phyloP scores from a whole-genome alignment of 2,329 filamentous ascomycete species.

The Penicillium sp. region DNA sequence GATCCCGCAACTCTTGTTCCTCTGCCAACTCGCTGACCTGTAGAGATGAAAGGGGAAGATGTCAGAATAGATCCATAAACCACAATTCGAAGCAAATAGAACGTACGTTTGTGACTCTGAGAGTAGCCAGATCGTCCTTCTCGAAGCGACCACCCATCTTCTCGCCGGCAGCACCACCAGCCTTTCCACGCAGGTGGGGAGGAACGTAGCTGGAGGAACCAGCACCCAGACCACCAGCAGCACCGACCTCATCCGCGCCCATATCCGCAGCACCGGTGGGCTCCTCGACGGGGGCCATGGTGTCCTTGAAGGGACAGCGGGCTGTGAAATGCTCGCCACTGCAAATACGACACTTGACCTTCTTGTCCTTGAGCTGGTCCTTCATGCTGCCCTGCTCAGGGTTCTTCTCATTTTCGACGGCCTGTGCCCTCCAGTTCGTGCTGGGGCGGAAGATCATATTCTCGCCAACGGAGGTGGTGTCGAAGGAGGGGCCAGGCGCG shows the following conservation, averaged over 20 bases:
- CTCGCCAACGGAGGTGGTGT: constrained; percentile 92
- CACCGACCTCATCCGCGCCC: constrained; percentile 49
- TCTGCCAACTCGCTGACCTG: constrained; percentile 96
- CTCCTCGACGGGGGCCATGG: constrained; percentile 75
- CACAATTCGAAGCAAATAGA: constrained; percentile 5
- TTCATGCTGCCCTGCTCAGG: constrained; percentile 64
- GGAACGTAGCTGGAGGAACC: constrained; percentile 89
- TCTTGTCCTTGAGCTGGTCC: constrained; percentile 87
- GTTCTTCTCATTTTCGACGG: constrained; percentile 66
- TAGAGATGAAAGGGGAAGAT: constrained; percentile 16
- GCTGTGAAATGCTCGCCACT: constrained; percentile 99
- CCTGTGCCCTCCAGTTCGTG: constrained; percentile 90
- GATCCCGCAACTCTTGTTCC: constrained; percentile 90
- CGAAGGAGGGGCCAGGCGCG: constrained; percentile 74
- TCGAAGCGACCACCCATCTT: constrained; percentile 93
- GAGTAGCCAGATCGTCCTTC: constrained; percentile 91
- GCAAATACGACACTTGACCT: constrained; percentile 99
- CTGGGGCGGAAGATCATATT: constrained; percentile 97
- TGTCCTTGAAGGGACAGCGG: constrained; percentile 99
- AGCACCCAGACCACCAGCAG: constrained; percentile 60
- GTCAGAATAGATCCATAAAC: constrained; percentile 13
- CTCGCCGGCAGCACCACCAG: constrained; percentile 64
- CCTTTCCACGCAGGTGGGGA: constrained; percentile 77
- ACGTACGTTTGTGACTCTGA: constrained; percentile 96
- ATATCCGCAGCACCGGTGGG: constrained; percentile 41